phyloP scores from a whole-genome alignment of 2,329 filamentous ascomycete genomes.

The Scorias spongiosa region DNA sequence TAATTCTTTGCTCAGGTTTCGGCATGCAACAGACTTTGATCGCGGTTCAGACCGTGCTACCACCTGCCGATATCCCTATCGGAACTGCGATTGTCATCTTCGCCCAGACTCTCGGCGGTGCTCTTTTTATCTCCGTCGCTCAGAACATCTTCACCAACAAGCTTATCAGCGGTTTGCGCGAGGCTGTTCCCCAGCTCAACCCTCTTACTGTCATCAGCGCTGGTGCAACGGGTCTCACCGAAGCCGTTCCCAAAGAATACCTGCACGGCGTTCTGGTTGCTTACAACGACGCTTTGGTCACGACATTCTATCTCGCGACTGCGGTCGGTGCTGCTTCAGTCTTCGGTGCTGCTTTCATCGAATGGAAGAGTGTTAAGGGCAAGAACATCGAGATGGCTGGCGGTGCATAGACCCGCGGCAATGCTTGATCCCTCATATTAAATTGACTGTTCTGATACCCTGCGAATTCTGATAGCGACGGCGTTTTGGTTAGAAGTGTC shows the following conservation, averaged over 20 bases:
- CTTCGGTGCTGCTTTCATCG: constrained; percentile 39
- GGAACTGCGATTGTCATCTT: constrained; percentile 35
- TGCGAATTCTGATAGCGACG: too few relatives aligned
- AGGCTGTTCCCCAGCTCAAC: constrained; percentile 27
- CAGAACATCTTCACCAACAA: constrained; percentile 37
- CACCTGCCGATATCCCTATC: constrained; percentile 28
- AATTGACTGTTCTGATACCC: too few relatives aligned
- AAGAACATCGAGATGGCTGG: constrained; percentile 24
- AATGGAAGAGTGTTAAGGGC: constrained; percentile 52
- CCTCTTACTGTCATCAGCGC: constrained; percentile 27
- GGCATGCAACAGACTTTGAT: constrained; percentile 35
- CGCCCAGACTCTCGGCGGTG: constrained; percentile 31
- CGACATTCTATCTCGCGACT: constrained; percentile 46
- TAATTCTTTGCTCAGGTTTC: constrained; percentile 16
- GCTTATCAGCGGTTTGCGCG: constrained; percentile 25
- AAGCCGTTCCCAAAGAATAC: constrained; percentile 34
- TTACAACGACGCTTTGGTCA: constrained; percentile 47
- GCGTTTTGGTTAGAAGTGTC: too few relatives aligned
- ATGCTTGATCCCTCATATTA: too few relatives aligned
- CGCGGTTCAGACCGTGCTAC: constrained; percentile 30
- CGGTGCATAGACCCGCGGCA: not conserved
- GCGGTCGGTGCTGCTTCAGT: constrained; percentile 39
- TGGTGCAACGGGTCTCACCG: constrained; percentile 45
- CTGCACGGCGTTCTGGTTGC: constrained; percentile 41
- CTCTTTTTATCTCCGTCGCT: constrained; percentile 33